These are phyloP conservation scores for Chalaropsis ovoidea DNA, from an alignment of 2,329 filamentous ascomycete genomes.

Conservation along the genomic window DNA sequence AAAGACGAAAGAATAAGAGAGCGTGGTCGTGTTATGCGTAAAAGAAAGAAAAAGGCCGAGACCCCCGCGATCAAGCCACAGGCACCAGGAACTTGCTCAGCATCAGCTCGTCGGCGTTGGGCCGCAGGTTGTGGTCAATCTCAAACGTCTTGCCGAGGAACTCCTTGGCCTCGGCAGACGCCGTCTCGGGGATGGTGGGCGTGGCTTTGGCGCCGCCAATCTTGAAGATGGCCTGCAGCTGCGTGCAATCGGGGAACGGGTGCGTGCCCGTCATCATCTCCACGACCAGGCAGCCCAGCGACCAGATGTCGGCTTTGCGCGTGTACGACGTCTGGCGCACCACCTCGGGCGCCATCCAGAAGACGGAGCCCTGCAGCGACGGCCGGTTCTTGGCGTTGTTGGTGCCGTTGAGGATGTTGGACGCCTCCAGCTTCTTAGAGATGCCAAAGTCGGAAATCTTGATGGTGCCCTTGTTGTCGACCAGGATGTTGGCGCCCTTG, in stretches of 20 bases:
- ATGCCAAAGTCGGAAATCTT: constrained; percentile 99
- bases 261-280: constrained; percentile 99
- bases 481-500: constrained; percentile 96
- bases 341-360: constrained; percentile 99
- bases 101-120: constrained; percentile 83
- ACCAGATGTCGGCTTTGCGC: constrained; percentile 98
- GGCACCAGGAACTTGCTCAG: constrained; percentile 68
- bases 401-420: constrained; percentile 64
- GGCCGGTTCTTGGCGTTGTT: constrained; percentile 58
- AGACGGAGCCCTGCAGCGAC: constrained; percentile 91
- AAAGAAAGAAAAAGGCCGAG: constrained; percentile 10
- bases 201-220: constrained; percentile 82
- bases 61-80: constrained; percentile 38
- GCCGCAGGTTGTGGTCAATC: constrained; percentile 84
- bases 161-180: constrained; percentile 69
- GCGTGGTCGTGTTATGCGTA: not conserved
- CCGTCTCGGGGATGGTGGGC: constrained; percentile 78
- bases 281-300: constrained; percentile 86
- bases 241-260: constrained; percentile 92
- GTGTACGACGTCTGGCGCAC: constrained; percentile 97
- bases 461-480: constrained; percentile 97
- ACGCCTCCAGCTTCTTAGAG: constrained; percentile 90
- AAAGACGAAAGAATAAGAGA: not conserved
- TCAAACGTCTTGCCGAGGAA: constrained; percentile 90
- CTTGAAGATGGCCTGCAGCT: constrained; percentile 97